Conservation (phyloP, 495 filamentous ascomycete genomes). For the Ramalina peruviana region DNA sequence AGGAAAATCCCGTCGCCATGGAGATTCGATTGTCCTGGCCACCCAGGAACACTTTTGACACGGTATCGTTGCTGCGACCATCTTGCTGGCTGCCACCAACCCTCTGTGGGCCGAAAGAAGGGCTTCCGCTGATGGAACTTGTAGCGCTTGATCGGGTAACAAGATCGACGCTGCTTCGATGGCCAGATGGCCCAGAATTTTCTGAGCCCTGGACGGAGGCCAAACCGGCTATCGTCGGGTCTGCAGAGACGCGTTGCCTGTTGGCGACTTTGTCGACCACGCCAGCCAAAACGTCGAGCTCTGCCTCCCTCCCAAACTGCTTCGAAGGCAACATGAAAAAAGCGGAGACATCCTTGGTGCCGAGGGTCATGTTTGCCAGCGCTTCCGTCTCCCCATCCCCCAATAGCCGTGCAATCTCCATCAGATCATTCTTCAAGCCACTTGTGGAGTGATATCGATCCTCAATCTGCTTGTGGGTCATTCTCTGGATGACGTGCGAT, state of each 20-base stretch:
- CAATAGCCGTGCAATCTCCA: conserved; percentile 53
- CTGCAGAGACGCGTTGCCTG: conserved; percentile 39
- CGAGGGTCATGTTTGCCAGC: conserved; percentile 56
- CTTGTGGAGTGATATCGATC: conserved; percentile 77
- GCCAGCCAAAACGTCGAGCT: conserved; percentile 51
- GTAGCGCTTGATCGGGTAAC: conserved; percentile 34
- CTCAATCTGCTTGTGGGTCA: conserved; percentile 71
- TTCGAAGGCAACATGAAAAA: conserved; percentile 67
- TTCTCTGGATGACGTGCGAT: conserved; percentile 70
- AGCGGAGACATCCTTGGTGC: conserved; percentile 64
- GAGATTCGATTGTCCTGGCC: not conserved
- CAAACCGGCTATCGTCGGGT: conserved; percentile 23
- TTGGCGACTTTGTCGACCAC: conserved; percentile 59
- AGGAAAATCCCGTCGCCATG: conserved; percentile 13
- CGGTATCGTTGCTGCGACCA: not conserved
- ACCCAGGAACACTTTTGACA: not conserved
- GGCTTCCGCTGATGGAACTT: conserved; percentile 30
- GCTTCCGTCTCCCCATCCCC: conserved; percentile 57
- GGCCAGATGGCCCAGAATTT: conserved; percentile 42
- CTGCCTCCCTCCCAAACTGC: conserved; percentile 67
- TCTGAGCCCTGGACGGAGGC: conserved; percentile 42
- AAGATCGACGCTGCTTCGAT: conserved; percentile 30
- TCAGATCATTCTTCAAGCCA: conserved; percentile 64
- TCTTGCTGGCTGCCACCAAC: conserved; percentile 19
- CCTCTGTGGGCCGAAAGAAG: conserved; percentile 19